phyloP scores from a whole-genome alignment of 179 eudicot genomes.

The Amaranthus tricolor region DNA sequence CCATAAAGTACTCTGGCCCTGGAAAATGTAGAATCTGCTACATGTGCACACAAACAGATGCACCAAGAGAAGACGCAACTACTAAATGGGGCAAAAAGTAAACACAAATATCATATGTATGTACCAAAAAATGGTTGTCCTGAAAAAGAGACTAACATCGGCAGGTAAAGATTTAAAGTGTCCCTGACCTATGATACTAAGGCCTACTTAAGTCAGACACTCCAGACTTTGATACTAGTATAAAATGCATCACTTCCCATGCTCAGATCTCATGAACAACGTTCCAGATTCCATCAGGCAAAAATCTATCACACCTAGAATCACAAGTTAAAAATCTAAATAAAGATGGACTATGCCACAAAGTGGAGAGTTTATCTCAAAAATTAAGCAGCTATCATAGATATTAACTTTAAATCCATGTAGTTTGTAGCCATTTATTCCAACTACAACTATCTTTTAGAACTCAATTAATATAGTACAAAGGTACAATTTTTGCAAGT shows the following conservation, averaged over 20 bases:
- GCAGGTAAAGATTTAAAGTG: not conserved
- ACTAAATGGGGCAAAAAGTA: not conserved
- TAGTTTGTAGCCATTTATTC: not conserved
- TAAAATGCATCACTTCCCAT: too few relatives aligned
- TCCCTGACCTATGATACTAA: not conserved
- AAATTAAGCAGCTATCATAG: not conserved
- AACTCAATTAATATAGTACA: not conserved
- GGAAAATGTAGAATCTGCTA: not conserved
- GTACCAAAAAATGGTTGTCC: not conserved
- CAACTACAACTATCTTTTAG: not conserved
- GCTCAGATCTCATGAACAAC: too few relatives aligned
- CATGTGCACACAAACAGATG: not conserved
- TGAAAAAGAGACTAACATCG: not conserved
- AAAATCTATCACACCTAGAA: not conserved
- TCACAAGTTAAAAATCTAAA: too few relatives aligned
- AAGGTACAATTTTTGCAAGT: not conserved
- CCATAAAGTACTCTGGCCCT: not conserved
- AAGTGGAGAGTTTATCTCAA: not conserved
- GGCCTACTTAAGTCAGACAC: too few relatives aligned
- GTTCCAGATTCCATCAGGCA: too few relatives aligned
- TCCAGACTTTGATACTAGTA: too few relatives aligned
- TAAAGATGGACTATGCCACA: not conserved
- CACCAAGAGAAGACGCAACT: not conserved
- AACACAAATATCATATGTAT: not conserved
- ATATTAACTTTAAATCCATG: not conserved